Base-by-base conservation (phyloP, 2,329 filamentous ascomycete species). In the Tolypocladium capitatum region DNA sequence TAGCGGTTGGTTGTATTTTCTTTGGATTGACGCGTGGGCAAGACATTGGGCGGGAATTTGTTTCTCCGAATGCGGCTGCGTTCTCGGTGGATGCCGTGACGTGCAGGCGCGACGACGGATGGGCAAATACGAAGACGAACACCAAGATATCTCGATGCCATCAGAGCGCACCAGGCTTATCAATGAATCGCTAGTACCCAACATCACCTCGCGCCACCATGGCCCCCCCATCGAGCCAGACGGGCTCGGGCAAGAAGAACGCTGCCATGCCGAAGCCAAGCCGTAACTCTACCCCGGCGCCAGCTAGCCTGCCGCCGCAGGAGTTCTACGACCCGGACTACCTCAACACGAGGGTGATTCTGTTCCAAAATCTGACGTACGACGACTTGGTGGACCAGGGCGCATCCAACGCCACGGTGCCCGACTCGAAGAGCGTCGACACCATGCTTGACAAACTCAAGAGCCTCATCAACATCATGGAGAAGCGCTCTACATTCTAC, bases 271-370 rank as follows among this genome's bases (percentile, higher is more conserved):
- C 78, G 55, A 80, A 81, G 55, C 84, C 82, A 56, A 89, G 84
- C 61, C 82, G 86, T 60, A 90, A 89, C 64, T 86, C 84, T 33
- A 91, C 86, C 16, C 86, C 86, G 33, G 63, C 61, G 38, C 63
- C 65, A 11, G 74, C 69, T 58, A 73, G 56, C 63, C 71, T 80
- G 35, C 76, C 76, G 2, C 70, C 74, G 5, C 70, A 76, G 56
- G 71, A 78, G 48, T 67, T 69, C 47, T 70, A 75, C 57, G 73
- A 78, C 50, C 78, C 81, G 21, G 75, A 84, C 48, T 84, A 83
- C 60, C 75, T 89, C 46, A 77, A 83, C 49, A 76, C 85, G 21
- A 73, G 69, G 56, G 76, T 76, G 56, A 76, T 75, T 54, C 69
- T 69, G 53, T 77, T 78, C 59, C 74, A 75, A 49, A 77, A 78